Conservation (phyloP, 768 basidiomycete genomes). For the Amanita pallidorosea region DNA sequence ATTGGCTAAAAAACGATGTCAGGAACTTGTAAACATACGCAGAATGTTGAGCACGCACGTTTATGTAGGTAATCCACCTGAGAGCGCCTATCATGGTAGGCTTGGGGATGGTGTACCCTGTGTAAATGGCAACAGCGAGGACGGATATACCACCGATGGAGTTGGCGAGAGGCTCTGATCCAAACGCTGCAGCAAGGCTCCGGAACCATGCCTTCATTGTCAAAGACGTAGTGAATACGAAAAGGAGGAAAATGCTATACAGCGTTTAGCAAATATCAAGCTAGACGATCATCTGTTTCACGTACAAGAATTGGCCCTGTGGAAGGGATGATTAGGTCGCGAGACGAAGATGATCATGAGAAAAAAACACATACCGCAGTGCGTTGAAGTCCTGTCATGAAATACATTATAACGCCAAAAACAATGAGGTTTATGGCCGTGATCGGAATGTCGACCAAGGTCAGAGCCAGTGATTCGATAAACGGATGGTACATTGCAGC, state of each 20-base stretch:
- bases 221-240: constrained; percentile 43
- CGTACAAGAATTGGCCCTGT: constrained; percentile 53
- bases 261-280: constrained; percentile 2
- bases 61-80: constrained; percentile 56
- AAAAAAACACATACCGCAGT: constrained; percentile 18
- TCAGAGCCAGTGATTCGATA: constrained; percentile 36
- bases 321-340: background rate
- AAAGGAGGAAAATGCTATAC: constrained; percentile 47
- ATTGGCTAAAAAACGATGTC: background rate
- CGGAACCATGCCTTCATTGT: constrained; percentile 75
- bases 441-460: constrained; percentile 52
- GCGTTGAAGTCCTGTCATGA: constrained; percentile 46
- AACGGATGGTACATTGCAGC: constrained; percentile 47
- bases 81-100: constrained; percentile 60
- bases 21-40: background rate
- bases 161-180: constrained; percentile 49
- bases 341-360: too few species aligned
- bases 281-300: constrained; percentile 7
- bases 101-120: constrained; percentile 37
- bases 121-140: constrained; percentile 19
- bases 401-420: constrained; percentile 49
- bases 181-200: constrained; percentile 47
- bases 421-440: constrained; percentile 32
- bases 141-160: constrained; percentile 37
- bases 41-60: constrained; percentile 22